Evolutionary conservation across 2,329 filamentous ascomycete genomes (phyloP), one percentile per base, ranked within the genome.

Genomic region (Penicillium sp.): DNA sequence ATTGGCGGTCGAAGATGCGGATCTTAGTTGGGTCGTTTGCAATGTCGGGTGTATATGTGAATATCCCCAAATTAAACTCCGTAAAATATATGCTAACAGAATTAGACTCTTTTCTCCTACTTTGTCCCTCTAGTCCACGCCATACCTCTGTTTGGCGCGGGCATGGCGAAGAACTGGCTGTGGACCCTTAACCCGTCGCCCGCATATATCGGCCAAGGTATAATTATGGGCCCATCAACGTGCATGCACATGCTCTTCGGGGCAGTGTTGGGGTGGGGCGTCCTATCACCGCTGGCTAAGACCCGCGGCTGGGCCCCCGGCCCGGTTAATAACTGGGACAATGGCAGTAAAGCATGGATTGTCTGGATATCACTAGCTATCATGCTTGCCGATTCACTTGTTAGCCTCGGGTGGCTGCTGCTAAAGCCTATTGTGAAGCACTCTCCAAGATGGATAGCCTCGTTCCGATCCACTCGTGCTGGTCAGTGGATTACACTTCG

Each of bases 151-250:
- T 90, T 97, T 65, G 94, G 94, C 0, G 77, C 83, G 0, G 76
- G 83, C 2, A 84, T 95, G 7, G 92, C 92, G 0, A 77, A 84
- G 1, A 85, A 85, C 2, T 99, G 93, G 93, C 83, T 97, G 1
- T 99, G 94, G 94, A 94, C 91, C 0, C 80, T 99, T 7, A 99
- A 99, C 65, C 94, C 94, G 0, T 97, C 92, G 46, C 88, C 96
- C n/a, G 94, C 94, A 2, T 99, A 99, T 72, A 87, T 97, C 27
- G 94, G 94, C 0, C 94, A 99, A 76, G 94, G 94, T 12, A 95
- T 99, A 61, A 97, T 99, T 69, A 99, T 99, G 94, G 94, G 94
- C 0, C 90, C 93, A 4, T 89, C 91, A 40, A 99, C 94, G 0
- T 97, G 93, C 3, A 82, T 96, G 52, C 93, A 97, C 67, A 99